Base-by-base conservation (phyloP, 1,139 yeast genomes). In the Blastobotrys niveus region DNA sequence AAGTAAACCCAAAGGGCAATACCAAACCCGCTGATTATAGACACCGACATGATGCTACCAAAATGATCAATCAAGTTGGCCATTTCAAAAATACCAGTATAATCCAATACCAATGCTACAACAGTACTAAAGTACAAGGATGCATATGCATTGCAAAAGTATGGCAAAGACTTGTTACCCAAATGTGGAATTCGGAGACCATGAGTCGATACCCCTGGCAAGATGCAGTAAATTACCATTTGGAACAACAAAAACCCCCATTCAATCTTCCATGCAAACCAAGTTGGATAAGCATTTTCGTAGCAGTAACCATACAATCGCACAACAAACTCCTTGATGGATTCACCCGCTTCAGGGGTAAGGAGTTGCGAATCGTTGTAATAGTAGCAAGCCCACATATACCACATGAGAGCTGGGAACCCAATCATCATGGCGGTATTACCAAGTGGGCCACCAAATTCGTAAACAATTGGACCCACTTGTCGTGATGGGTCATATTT, bases 371-470 rank as follows among this genome's bases (percentile, higher is more conserved):
- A 95, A 51, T 70, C 70, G 64, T 87, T 85, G 65, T 82, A 87
- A 54, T 78, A 75, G 49, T 93, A 91, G 60, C 89, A 77, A 48
- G 89, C 79, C 94, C 96, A 91, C 91, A 91, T 82, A 68, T 91
- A 91, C 76, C 84, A 86, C 98, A 91, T 91, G 60, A 93, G 72
- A 43, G 82, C 62, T 5, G 98, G 98, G 69, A 91, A 93, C 2
- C 95, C 95, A 40, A 77, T 61, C 80, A 91, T 79, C 96, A 91
- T 89, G n/a, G 91, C 88, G 17, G 80, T 49, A 35, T 87, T 96
- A 44, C 98, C 98, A n/a, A 72, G 63, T 19, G 95, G 84, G 0
- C 97, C 98, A 43, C 98, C 98, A 60, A 91, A 91, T 58, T 91
- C 98, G 68, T 78, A 86, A 39, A 47, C 56, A 20, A 53, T 45